A percentile compares a stretch with the other conserved stretches of the same genome.
Conservation (phyloP, 2,329 filamentous ascomycete species). For the Fusarium decemcellulare region DNA sequence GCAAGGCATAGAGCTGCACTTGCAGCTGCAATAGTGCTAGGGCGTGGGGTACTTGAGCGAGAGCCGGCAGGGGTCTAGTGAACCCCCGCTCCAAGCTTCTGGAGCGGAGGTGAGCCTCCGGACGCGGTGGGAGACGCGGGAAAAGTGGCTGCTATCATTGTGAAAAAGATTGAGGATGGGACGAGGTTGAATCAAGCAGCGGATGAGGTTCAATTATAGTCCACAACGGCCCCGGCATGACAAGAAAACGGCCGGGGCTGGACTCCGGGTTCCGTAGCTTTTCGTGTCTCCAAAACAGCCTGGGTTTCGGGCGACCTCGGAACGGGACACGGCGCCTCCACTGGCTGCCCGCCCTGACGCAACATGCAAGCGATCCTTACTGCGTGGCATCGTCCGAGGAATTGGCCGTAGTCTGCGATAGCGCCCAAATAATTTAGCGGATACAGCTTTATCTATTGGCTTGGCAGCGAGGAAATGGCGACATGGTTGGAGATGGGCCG, state of each 20-base stretch:
- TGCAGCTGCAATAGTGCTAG: slow-evolving; percentile 25
- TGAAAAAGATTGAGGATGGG: neutral
- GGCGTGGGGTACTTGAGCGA: slow-evolving; percentile 6
- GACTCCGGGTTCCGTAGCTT: slow-evolving; percentile 20
- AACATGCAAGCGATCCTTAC: neutral
- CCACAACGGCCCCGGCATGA: slow-evolving; percentile 22
- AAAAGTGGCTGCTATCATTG: neutral
- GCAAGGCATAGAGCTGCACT: slow-evolving; percentile 14
- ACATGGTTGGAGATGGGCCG: slow-evolving; percentile 6
- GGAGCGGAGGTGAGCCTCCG: slow-evolving; percentile 25
- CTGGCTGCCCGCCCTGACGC: slow-evolving; percentile 12
- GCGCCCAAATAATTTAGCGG: neutral
- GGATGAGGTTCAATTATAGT: slow-evolving; percentile 41
- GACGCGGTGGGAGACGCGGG: neutral
- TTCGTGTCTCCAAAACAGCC: slow-evolving; percentile 12
- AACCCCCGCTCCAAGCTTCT: slow-evolving; percentile 8
- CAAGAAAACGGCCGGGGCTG: slow-evolving; percentile 30
- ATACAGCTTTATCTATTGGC: slow-evolving; percentile 26
- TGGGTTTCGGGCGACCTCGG: slow-evolving; percentile 40
- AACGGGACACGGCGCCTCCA: slow-evolving; percentile 16
- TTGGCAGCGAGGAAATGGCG: slow-evolving; percentile 12
- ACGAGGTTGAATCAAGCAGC: slow-evolving; percentile 16
- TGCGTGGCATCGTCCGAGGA: slow-evolving; percentile 11
- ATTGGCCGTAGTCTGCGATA: neutral
- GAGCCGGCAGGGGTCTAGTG: slow-evolving; percentile 14